These are phyloP conservation scores for Eutypa lata DNA, from an alignment of 2,329 filamentous ascomycete species.

Conservation along the genomic window DNA sequence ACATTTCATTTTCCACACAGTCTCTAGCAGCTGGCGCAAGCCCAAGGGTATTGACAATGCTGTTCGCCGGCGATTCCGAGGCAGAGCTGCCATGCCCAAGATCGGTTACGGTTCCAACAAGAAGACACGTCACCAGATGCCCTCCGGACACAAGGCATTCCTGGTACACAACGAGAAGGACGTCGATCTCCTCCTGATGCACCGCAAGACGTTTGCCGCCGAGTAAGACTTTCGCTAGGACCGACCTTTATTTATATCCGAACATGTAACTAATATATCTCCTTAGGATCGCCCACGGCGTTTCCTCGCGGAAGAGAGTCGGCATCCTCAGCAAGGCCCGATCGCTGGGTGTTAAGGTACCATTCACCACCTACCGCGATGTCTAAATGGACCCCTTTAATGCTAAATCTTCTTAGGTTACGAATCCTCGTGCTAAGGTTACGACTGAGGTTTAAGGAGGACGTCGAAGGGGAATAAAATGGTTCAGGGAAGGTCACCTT, in stretches of 20 bases:
- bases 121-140: conserved; percentile 98
- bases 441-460: conserved; percentile 78
- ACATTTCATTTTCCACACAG: not conserved
- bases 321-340: conserved; percentile 97
- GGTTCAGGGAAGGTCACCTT: not conserved
- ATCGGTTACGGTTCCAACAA: conserved; percentile 99
- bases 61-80: conserved; percentile 95
- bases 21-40: conserved; percentile 82
- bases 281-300: conserved; percentile 88
- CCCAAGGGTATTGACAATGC: conserved; percentile 99
- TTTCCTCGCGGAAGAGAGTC: conserved; percentile 97
- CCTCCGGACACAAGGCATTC: conserved; percentile 99
- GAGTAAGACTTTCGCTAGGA: conserved; percentile 65
- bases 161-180: conserved; percentile 96
- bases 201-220: conserved; percentile 98
- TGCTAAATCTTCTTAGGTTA: conserved; percentile 55
- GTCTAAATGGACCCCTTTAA: too few species aligned
- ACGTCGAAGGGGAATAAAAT: not conserved
- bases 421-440: conserved; percentile 98
- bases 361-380: not conserved
- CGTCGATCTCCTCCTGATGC: conserved; percentile 97
- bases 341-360: conserved; percentile 85
- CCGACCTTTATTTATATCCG: conserved; percentile 34
- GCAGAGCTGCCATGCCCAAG: conserved; percentile 94
- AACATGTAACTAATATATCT: conserved; percentile 13